Evolutionary conservation across 2,329 filamentous ascomycete genomes (phyloP), one percentile per base, ranked within the genome.

Genomic region (Xylogone sp.): DNA sequence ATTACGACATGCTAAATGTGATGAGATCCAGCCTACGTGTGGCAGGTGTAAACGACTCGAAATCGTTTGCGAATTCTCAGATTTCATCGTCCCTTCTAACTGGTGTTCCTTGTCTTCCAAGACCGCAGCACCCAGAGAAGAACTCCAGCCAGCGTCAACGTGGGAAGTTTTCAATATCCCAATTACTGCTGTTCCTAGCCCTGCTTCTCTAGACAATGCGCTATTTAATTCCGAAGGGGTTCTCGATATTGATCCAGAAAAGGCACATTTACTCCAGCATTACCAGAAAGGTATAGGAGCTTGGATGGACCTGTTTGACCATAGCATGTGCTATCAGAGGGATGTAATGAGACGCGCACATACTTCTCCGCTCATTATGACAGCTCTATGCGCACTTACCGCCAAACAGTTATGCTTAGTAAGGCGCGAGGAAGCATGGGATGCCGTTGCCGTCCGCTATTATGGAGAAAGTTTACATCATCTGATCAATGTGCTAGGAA

Each of bases 1-100:
- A 21, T 31, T 16, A 19, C 42, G 24, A 6, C 21, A 24, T 19
- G 43, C 18, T 16, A 21, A 53, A 45, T 53, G 51, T 19, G 51
- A 53, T 43, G 51, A 47, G 12, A 21, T 18, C 13, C 46, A 49
- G n/a, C 51, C 51, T 7, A 49, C 27, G 13, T 53, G 51, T 42
- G 43, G 44, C 42, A 53, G 49, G 19, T 53, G 51, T 19, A 46
- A 49, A 18, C 31, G 42, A 42, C 13, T 43, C 22, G 43, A 48
- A 3, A 18, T 45, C 9, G 21, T 12, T 4, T 53, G 52, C 27
- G 45, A 53, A 19, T 53, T 39, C 13, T 39, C 34, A 5, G 13
- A 39, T 39, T 39, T 39, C n/a, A 39, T 39, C n/a, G 13, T 39
- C 5, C 34, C 34, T 16, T 39, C 34, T 18, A 16, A 6, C 13